Evolutionary conservation across 805 yeast species (phyloP), one percentile per base, ranked within the genome.

Genomic region (Cephaloascus fragrans): DNA sequence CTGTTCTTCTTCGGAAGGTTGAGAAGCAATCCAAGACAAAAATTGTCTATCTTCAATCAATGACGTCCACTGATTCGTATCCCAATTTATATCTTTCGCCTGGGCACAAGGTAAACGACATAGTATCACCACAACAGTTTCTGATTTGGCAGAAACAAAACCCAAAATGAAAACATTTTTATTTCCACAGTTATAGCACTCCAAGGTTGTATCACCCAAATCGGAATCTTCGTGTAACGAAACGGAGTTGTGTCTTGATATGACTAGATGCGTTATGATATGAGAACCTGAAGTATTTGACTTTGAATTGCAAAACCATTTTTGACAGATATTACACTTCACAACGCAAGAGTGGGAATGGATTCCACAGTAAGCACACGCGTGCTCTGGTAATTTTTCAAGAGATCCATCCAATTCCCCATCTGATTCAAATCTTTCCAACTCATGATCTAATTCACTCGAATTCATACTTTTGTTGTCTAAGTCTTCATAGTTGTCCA

Each of bases 61-160:
- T 0, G 96, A 73, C 51, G 82, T 86, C 97, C 97, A 89, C 43
- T 83, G 82, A 33, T 69, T 73, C 0, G 89, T 80, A 50, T 87
- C 95, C 97, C 96, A 89, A 50, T 80, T 78, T 20, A 72, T 61
- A 56, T 83, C 86, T 46, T 82, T 79, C 6, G 69, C 57, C 52
- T 80, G 88, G 1, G 95, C 80, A 58, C 97, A 89, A 1, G 96
- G 96, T 39, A 85, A 65, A 40, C 97, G 76, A 59, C 97, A 89
- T 36, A 89, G 59, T 34, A 88, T 71, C 3, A 89, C 95, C 42
- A 89, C 89, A 31, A 87, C 88, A 3, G 88, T 79, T 47, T 86
- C 94, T 42, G 80, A 74, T 52, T 84, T 85, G 3, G 96, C 96
- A 19, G 88, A 73, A 14, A 89, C 93, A 57, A 81, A 87, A 0